phyloP scores from a whole-genome alignment of 768 basidiomycete species.

The Hypholoma fasciculare region DNA sequence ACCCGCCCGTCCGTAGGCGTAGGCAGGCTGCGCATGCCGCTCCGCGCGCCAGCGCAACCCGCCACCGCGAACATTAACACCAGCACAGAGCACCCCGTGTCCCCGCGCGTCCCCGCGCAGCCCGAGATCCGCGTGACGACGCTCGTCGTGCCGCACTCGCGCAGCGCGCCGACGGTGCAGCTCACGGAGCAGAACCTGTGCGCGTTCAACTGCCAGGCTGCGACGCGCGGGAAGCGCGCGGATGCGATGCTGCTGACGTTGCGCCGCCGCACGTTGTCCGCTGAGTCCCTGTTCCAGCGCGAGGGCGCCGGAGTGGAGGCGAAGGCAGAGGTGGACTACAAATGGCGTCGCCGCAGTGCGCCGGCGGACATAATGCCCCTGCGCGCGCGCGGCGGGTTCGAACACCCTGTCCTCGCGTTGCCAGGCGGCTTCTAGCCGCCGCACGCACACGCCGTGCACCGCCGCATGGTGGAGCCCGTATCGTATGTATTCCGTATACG shows the following conservation, averaged over 20 bases:
- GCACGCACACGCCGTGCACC: too few species aligned
- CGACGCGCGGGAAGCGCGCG: constrained; percentile 55
- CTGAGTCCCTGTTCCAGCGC: constrained; percentile 26
- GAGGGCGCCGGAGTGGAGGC: neutral
- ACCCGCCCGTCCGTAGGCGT: constrained; percentile 25
- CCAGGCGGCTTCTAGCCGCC: constrained; percentile 54
- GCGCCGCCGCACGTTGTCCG: constrained; percentile 51
- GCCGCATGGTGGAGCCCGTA: neutral
- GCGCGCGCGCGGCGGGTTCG: constrained; percentile 52
- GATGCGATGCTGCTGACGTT: constrained; percentile 68
- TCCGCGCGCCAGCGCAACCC: constrained; percentile 19
- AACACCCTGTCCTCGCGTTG: constrained; percentile 56
- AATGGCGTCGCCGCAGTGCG: constrained; percentile 58
- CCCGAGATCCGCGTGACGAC: constrained; percentile 50
- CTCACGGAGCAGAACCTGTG: constrained; percentile 55
- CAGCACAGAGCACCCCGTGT: constrained; percentile 28
- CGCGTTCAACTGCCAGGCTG: constrained; percentile 53
- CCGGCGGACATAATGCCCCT: constrained; percentile 57
- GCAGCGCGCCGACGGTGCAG: constrained; percentile 40
- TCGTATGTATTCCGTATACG: too few species aligned
- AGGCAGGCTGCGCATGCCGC: constrained; percentile 44
- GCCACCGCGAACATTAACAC: neutral
- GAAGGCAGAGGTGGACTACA: constrained; percentile 21
- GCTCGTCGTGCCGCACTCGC: constrained; percentile 45
- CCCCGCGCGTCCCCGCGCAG: constrained; percentile 31